Evolutionary conservation across 768 basidiomycete genomes (phyloP).

Genomic region (Psilocybe cyanescens): DNA sequence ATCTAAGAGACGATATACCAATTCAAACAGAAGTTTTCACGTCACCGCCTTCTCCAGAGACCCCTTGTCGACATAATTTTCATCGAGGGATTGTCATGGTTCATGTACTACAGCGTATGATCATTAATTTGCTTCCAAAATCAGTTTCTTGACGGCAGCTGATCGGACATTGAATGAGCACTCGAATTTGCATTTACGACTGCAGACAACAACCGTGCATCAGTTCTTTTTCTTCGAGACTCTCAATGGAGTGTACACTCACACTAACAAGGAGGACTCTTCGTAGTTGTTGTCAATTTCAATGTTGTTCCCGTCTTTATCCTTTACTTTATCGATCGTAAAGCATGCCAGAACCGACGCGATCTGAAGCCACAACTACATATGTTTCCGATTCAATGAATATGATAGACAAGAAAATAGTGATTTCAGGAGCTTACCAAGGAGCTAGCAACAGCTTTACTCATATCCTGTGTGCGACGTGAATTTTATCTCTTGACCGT

Average conservation of each 20-base stretch:
- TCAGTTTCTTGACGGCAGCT: background rate
- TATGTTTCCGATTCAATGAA: too few species aligned
- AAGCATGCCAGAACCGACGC: constrained; percentile 31
- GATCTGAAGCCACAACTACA: constrained; percentile 22
- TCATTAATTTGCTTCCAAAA: background rate
- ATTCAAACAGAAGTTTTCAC: too few species aligned
- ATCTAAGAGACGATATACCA: too few species aligned
- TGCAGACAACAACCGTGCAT: background rate
- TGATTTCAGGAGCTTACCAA: background rate
- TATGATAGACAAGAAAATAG: too few species aligned
- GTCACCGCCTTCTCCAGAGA: too few species aligned
- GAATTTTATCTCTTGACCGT: too few species aligned
- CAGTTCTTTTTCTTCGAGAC: background rate
- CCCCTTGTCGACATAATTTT: too few species aligned
- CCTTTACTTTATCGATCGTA: constrained; percentile 33
- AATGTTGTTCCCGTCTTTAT: constrained; percentile 36
- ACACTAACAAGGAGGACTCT: background rate
- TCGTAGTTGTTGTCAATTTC: constrained; percentile 18
- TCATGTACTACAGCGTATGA: too few species aligned
- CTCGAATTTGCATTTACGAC: background rate
- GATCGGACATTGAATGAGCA: background rate
- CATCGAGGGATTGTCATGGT: too few species aligned
- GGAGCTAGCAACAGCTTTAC: constrained; percentile 10
- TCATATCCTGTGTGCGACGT: constrained; percentile 5
- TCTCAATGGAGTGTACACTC: background rate